phyloP scores from a whole-genome alignment of 805 yeast genomes.

The Barnettozyma californica region DNA sequence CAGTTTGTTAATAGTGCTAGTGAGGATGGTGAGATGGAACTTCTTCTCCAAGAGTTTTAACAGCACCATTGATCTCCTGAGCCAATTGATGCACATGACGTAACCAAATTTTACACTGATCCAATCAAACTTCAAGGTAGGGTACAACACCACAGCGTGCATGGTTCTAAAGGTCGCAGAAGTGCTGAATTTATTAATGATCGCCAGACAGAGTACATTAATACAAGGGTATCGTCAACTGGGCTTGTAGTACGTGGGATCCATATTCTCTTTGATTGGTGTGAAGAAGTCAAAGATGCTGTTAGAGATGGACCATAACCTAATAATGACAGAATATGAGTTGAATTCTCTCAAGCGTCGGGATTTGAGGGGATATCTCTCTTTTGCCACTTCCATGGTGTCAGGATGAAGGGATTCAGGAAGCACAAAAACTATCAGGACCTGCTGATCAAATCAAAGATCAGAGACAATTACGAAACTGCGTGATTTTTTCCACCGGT shows the following conservation, averaged over 20 bases:
- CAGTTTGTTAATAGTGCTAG: constrained; percentile 4
- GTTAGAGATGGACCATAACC: neutral
- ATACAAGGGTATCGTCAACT: constrained; percentile 16
- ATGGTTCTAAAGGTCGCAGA: constrained; percentile 21
- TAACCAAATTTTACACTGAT: constrained; percentile 23
- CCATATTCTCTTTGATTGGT: constrained; percentile 20
- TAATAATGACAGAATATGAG: neutral
- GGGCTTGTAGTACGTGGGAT: constrained; percentile 11
- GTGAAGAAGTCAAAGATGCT: constrained; percentile 7
- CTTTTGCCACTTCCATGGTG: constrained; percentile 14
- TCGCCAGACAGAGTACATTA: constrained; percentile 16
- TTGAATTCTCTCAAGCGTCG: neutral
- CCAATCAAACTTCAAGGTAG: constrained; percentile 20
- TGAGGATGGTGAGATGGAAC: neutral
- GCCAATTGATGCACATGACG: constrained; percentile 21
- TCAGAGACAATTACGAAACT: constrained; percentile 8
- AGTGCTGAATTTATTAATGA: constrained; percentile 19
- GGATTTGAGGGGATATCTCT: constrained; percentile 2
- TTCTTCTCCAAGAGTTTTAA: constrained; percentile 1
- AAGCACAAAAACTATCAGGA: constrained; percentile 5
- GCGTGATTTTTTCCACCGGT: constrained; percentile 6
- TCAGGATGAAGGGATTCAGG: constrained; percentile 20
- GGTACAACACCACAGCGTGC: constrained; percentile 15
- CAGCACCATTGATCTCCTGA: constrained; percentile 19
- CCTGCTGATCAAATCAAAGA: constrained; percentile 7